Percentiles rank a stretch among this genome's conserved stretches.
Conservation (phyloP, 768 basidiomycete species). For the Cytidiella melzeri region DNA sequence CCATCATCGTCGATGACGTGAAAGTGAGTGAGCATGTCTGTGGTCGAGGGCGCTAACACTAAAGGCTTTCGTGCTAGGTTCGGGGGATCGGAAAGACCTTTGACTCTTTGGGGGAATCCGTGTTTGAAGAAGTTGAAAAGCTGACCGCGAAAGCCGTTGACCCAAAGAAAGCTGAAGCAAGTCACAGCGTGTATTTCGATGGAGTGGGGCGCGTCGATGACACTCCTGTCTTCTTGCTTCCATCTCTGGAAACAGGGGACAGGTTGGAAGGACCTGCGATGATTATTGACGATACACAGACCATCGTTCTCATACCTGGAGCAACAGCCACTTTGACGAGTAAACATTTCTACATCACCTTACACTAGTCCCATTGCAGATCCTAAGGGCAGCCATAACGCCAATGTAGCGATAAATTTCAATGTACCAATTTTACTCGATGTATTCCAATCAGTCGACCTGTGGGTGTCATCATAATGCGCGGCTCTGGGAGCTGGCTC, state of each 20-base stretch:
- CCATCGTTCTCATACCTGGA: slow-evolving; percentile 80
- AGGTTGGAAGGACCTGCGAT: slow-evolving; percentile 80
- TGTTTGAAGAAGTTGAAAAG: slow-evolving; percentile 64
- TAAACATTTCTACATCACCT: slow-evolving; percentile 56
- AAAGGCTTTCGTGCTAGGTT: slow-evolving; percentile 37
- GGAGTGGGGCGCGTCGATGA: slow-evolving; percentile 66
- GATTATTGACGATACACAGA: slow-evolving; percentile 94
- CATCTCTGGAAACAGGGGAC: slow-evolving; percentile 61
- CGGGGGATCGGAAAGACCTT: slow-evolving; percentile 90
- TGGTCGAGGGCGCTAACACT: slow-evolving; percentile 2
- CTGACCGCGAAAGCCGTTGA: slow-evolving; percentile 38
- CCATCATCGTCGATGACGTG: slow-evolving; percentile 85
- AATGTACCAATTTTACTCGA: neutral
- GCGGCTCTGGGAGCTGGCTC: neutral
- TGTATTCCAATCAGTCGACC: no score
- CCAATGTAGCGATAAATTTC: neutral
- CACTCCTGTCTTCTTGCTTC: slow-evolving; percentile 76
- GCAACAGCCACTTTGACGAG: slow-evolving; percentile 61
- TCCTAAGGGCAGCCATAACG: neutral
- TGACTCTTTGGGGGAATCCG: slow-evolving; percentile 71
- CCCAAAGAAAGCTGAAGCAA: slow-evolving; percentile 41
- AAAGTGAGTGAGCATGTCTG: slow-evolving; percentile 42
- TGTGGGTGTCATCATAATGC: no score
- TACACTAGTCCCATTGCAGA: slow-evolving; percentile 30
- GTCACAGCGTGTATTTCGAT: slow-evolving; percentile 77